Base-by-base conservation (phyloP, 2,329 filamentous ascomycete genomes). In the Ophiostoma novo-ulmi region DNA sequence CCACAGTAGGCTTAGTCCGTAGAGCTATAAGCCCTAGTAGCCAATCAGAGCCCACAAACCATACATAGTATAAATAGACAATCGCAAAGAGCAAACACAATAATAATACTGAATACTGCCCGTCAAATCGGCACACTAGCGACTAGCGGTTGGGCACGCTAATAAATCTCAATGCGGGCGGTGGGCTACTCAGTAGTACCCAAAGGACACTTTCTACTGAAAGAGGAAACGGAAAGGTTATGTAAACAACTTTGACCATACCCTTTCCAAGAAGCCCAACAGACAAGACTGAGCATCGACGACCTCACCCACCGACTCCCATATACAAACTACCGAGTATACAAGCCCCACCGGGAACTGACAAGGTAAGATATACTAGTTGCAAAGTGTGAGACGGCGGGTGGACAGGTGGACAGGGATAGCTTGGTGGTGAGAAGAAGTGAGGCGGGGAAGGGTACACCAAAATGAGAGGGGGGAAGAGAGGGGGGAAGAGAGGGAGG, bases 131-230 rank as follows among this genome's bases (percentile, higher is more conserved):
- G 61, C 61, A 36, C 5, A 36, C 38, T 38, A 64, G 52, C 31
- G 31, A 31, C 31, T 31, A 31, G 69, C 69, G 22, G 48, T 58
- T 20, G 17, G 5, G 38, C 10, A 48, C 69, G 69, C 69, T 70
- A 70, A 63, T 63, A 67, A 70, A 67, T 68, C 64, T 58, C 48
- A 58, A 67, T 38, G 58, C 52, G n/a, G 52, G 52, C n/a, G 52
- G 52, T 58, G n/a, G 52, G 52, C 31, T 31, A 31, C 31, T 31
- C 26, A 31, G 26, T 31, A 31, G 26, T 31, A 31, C 31, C 31
- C 31, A 4, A 31, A 31, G 31, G 31, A 31, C 31, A 31, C 31
- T 31, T 31, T 31, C 44, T 48, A n/a, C 44, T 48, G 44, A n/a
- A 48, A n/a, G 44, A 48, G 44, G 44, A 48, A 48, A 20, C 44